Evolutionary conservation across 495 filamentous ascomycete species (phyloP), one percentile per base, ranked within the genome.

Genomic region (Penicillium egyptiacum): DNA sequence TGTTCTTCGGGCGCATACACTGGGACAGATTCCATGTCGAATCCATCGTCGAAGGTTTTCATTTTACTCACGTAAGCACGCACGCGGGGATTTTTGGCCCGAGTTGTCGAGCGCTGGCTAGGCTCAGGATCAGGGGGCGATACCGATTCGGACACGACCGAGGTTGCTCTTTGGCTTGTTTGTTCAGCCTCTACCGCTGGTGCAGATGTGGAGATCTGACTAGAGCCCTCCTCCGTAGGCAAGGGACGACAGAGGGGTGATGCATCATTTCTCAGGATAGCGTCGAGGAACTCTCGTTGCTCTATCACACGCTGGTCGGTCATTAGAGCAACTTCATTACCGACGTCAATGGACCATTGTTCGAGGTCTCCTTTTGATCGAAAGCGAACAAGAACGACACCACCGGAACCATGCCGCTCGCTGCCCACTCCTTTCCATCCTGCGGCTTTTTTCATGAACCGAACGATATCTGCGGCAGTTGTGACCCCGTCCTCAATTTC

Each of bases 201-300:
- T 19, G 60, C 54, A 5, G 47, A 17, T 5, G 47, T 44, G 9
- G 59, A 41, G 8, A 49, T 52, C 17, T 64, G 64, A 17, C 59
- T 69, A 2, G 67, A 51, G 23, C 39, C 44, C n/a, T 63, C 59
- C 43, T 66, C 75, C n/a, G 58, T 62, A 1, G 74, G 75, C 1
- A 95, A 80, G 2, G 85, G 79, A 35, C 82, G 82, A 55, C 87
- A 83, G 17, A 97, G 74, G 25, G 79, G 73, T 53, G 81, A 85
- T 4, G 89, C 83, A 74, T 97, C 86, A 52, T 86, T 87, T 11
- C 74, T 84, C 17, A 98, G 70, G 46, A 98, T 96, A 4, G 89
- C 89, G 72, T 96, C 91, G 9, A 98, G 79, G 58, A 98, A 96
- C 59, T 96, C 92, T 47, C 87, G 91, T 69, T 97, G 94, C 53